Conservation (phyloP, 768 basidiomycete species). For the Tricholomella constricta region DNA sequence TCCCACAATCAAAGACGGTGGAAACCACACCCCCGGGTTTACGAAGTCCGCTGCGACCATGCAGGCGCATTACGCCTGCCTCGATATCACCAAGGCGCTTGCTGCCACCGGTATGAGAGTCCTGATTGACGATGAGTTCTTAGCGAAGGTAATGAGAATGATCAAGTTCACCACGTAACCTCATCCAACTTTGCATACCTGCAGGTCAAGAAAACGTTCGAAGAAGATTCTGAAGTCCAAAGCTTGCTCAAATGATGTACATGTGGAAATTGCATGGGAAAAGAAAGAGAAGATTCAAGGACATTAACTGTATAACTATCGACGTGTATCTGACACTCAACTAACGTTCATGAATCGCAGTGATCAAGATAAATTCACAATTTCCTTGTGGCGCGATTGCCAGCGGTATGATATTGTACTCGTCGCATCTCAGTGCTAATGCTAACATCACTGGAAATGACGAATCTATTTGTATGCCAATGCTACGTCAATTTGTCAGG, state of each 20-base stretch:
- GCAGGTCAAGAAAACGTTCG: constrained; percentile 52
- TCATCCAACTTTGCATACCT: not conserved
- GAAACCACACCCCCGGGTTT: constrained; percentile 78
- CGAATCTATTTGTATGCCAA: too few relatives aligned
- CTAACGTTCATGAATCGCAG: too few relatives aligned
- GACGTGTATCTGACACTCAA: too few relatives aligned
- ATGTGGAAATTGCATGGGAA: not conserved
- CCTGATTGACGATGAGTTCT: constrained; percentile 68
- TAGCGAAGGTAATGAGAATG: constrained; percentile 33
- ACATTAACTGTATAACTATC: too few relatives aligned
- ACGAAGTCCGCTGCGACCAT: constrained; percentile 60
- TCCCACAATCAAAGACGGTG: constrained; percentile 69
- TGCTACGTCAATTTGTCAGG: too few relatives aligned
- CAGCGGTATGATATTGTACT: too few relatives aligned
- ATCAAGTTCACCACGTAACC: too few relatives aligned
- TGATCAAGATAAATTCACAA: too few relatives aligned
- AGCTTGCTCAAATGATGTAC: not conserved
- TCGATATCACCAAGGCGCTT: constrained; percentile 70
- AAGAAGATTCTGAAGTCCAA: constrained; percentile 37
- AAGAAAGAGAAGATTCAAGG: too few relatives aligned
- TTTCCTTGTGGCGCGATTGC: too few relatives aligned
- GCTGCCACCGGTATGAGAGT: constrained; percentile 71
- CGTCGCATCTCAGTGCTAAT: too few relatives aligned
- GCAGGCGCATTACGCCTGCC: constrained; percentile 64
- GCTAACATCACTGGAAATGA: too few relatives aligned